Evolutionary conservation across 2,329 filamentous ascomycete genomes (phyloP), one percentile per base, ranked within the genome.

Genomic region (Hawksworthiomyces lignivorus): DNA sequence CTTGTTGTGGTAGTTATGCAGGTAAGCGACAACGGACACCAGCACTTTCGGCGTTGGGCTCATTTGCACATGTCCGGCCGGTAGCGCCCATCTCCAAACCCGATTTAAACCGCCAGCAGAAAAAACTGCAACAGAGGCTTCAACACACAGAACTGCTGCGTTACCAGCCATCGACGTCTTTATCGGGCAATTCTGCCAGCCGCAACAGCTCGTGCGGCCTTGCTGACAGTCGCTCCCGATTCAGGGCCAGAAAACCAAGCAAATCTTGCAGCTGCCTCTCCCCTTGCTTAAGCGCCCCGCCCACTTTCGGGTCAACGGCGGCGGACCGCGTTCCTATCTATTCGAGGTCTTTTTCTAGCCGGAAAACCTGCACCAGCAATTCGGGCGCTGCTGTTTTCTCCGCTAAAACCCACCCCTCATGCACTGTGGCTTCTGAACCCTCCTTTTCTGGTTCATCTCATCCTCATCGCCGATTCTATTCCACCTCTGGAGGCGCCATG

Each of bases 401-500:
- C 10, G 12, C 31, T 18, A 26, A 15, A n/a, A 21, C 18, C 17
- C 19, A 5, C 26, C 15, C 22, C 11, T 35, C 17, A 17, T 22
- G 14, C 5, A 14, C 28, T 36, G 17, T 19, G 21, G 10, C 28
- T 12, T 4, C 32, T 19, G 12, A 19, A 20, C 22, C 15, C 17
- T 21, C 39, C 11, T 26, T 26, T 26, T 26, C 24, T 12, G 24
- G 24, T 8, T 7, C 28, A 14, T 3, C 18, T 9, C 37, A 20
- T 22, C 15, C 32, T 26, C 22, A 12, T 11, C 15, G 7, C 14
- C 34, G 49, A n/a, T 30, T 31, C 45, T 72, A 70, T 53, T 64
- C 66, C 31, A 65, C 65, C 52, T 78, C 74, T 49, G 54, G 68
- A 54, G 58, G 67, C 65, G 71, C 67, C 59, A 97, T 96, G 89